A percentile compares a stretch with the other conserved stretches of the same genome.
phyloP scores from a whole-genome alignment of 306 rosid genomes.

The Castanea sativa region DNA sequence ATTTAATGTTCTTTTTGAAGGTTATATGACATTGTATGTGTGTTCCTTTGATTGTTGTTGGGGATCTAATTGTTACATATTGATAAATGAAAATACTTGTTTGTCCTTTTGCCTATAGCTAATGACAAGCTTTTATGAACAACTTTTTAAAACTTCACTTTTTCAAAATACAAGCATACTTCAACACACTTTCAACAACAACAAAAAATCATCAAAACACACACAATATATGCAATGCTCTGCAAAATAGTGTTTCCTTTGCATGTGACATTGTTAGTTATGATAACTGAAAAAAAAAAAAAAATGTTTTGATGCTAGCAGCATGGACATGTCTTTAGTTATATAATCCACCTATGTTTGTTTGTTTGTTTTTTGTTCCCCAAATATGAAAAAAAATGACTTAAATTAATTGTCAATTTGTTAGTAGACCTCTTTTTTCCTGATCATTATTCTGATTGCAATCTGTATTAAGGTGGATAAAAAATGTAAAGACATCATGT shows the following conservation, averaged over 20 bases:
- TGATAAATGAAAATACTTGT: neutral
- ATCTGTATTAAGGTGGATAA: neutral
- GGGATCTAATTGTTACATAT: constrained; percentile 16
- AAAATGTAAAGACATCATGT: neutral
- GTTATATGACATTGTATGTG: constrained; percentile 14
- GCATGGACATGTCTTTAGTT: neutral
- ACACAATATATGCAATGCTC: neutral
- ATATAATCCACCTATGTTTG: neutral
- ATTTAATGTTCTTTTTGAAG: constrained; percentile 21
- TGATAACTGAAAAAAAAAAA: neutral
- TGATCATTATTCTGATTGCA: neutral
- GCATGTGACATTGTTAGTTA: neutral
- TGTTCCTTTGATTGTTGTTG: constrained; percentile 10
- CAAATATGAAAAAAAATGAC: neutral
- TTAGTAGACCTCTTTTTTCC: neutral
- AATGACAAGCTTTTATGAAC: no score
- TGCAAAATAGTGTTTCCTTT: neutral
- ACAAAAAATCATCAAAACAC: no score
- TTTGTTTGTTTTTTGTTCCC: neutral
- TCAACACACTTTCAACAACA: no score
- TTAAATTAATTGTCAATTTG: neutral
- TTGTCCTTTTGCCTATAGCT: no score
- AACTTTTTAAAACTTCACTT: no score
- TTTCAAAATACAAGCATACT: no score
- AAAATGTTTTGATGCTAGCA: neutral